These are phyloP conservation scores for Medicago ruthenica DNA, from an alignment of 306 rosid genomes.

Conservation along the genomic window DNA sequence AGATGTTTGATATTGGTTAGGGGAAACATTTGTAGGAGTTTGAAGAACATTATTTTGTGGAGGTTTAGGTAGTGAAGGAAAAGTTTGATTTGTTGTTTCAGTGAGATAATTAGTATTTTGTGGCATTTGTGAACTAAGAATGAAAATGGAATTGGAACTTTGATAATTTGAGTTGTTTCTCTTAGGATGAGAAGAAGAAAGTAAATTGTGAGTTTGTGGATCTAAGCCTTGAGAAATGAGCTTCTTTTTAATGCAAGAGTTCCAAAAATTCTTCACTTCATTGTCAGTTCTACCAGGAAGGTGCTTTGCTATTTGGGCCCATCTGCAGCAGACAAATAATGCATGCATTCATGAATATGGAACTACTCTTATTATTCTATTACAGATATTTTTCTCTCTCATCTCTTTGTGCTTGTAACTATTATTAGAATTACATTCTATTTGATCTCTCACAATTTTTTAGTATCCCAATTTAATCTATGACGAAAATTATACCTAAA, in stretches of 20 bases:
- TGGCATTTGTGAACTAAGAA: conserved; percentile 34
- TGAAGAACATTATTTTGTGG: conserved; percentile 17
- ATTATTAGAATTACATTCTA: neutral
- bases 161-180: conserved; percentile 41
- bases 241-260: conserved; percentile 85
- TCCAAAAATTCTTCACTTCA: conserved; percentile 94
- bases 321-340: conserved; percentile 45
- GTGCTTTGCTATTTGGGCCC: conserved; percentile 98
- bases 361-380: neutral
- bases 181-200: conserved; percentile 45
- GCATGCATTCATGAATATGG: conserved; percentile 31
- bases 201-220: conserved; percentile 86
- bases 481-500: no score
- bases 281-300: conserved; percentile 94
- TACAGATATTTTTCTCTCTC: neutral
- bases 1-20: conserved; percentile 43
- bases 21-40: conserved; percentile 17
- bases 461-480: no score
- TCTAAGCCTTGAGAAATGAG: conserved; percentile 84
- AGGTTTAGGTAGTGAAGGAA: conserved; percentile 7
- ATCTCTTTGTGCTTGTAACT: conserved; percentile 12
- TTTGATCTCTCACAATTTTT: no score
- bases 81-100: conserved; percentile 30
- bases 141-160: conserved; percentile 45
- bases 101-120: conserved; percentile 33